Evolutionary conservation across 2,329 filamentous ascomycete species (phyloP).

Genomic region (Tolypocladium guangdongense): DNA sequence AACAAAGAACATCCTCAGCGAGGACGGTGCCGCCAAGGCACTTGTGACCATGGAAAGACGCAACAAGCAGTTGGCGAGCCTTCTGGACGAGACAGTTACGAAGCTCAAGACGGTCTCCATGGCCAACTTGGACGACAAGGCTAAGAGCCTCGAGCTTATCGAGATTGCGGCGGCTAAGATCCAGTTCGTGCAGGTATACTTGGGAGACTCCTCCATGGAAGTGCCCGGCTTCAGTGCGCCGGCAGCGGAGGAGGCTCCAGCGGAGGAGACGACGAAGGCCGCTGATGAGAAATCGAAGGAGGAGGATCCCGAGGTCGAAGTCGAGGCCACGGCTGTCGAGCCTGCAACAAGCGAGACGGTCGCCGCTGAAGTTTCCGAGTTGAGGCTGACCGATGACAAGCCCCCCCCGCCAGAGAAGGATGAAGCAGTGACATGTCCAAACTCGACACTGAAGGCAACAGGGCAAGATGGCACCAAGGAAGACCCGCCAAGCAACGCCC

Average conservation of each 20-base stretch:
- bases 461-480: background rate
- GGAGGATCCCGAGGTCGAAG: background rate
- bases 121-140: conserved; percentile 35
- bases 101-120: conserved; percentile 51
- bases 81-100: conserved; percentile 56
- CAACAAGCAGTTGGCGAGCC: conserved; percentile 54
- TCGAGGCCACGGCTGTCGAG: background rate
- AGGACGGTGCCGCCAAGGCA: conserved; percentile 22
- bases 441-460: background rate
- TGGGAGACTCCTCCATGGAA: conserved; percentile 45
- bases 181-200: conserved; percentile 52
- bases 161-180: conserved; percentile 51
- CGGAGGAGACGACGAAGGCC: background rate
- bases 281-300: background rate
- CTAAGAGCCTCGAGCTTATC: conserved; percentile 39
- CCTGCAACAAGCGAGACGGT: background rate
- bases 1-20: conserved; percentile 22
- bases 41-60: conserved; percentile 48
- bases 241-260: background rate
- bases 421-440: background rate
- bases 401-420: background rate
- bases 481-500: background rate
- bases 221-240: conserved; percentile 20
- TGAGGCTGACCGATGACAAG: background rate
- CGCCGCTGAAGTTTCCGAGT: background rate